A percentile compares a stretch with the other conserved stretches of the same genome.
Evolutionary conservation across 2,329 filamentous ascomycete genomes (phyloP).

Genomic region (Fusarium sp.): DNA sequence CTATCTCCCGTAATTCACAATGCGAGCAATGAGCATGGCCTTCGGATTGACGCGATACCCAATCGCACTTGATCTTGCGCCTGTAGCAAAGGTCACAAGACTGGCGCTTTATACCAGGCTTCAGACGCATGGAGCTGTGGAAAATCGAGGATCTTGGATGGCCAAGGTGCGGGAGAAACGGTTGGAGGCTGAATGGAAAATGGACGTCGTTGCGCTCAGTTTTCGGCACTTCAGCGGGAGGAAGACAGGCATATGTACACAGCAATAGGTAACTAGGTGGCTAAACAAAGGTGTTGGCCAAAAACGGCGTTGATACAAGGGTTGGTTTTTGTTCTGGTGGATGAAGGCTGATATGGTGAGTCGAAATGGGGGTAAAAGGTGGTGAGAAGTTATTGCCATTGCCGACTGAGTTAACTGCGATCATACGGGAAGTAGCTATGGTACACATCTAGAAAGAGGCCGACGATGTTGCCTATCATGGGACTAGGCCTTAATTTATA

Average conservation of each 20-base stretch:
- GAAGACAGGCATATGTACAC: too few relatives aligned
- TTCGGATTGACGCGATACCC: not conserved
- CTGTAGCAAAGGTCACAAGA: not conserved
- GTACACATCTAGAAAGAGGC: too few relatives aligned
- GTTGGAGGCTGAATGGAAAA: not conserved
- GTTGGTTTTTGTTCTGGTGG: not conserved
- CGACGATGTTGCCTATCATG: too few relatives aligned
- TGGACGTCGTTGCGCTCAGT: not conserved
- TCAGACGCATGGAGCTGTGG: not conserved
- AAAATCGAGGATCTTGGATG: not conserved
- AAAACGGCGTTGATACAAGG: not conserved
- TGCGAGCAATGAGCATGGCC: not conserved
- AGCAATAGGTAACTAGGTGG: not conserved
- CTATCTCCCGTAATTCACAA: not conserved
- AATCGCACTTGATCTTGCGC: not conserved
- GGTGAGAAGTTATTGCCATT: too few relatives aligned
- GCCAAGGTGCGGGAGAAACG: not conserved
- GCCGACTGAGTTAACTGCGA: too few relatives aligned
- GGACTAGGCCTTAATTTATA: not conserved
- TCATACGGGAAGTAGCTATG: too few relatives aligned
- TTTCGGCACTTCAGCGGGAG: not conserved
- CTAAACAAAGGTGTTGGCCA: not conserved
- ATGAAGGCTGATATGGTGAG: not conserved
- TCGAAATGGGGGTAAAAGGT: too few relatives aligned
- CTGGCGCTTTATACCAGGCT: not conserved